A percentile compares a stretch with the other conserved stretches of the same genome.
These are phyloP conservation scores for Trypanosoma avium DNA, from an alignment of 208 protist species.

Conservation along the genomic window DNA sequence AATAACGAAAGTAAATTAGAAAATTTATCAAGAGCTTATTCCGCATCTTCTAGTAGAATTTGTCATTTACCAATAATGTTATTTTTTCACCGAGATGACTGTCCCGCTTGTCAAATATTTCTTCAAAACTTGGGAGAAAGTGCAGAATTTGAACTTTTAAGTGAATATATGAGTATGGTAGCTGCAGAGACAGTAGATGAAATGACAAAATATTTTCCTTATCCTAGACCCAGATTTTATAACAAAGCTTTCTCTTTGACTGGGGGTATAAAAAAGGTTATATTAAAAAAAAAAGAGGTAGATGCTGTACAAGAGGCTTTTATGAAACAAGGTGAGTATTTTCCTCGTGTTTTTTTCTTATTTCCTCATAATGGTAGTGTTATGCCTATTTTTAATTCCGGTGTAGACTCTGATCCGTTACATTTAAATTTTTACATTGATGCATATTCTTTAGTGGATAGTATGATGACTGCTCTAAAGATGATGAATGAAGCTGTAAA, in stretches of 20 bases:
- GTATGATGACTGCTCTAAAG: conserved; percentile 44
- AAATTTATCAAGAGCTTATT: conserved; percentile 7
- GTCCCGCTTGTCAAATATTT: conserved; percentile 13
- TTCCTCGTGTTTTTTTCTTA: conserved; percentile 59
- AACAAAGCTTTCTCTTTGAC: not conserved
- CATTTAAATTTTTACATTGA: conserved; percentile 54
- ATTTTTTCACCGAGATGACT: conserved; percentile 21
- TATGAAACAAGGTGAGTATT: conserved; percentile 52
- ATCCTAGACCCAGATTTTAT: conserved; percentile 17
- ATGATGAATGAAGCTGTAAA: conserved; percentile 46
- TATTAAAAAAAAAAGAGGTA: not conserved
- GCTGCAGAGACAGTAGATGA: conserved; percentile 27
- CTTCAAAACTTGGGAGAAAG: conserved; percentile 13
- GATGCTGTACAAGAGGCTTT: conserved; percentile 30
- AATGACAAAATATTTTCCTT: conserved; percentile 5
- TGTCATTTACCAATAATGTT: conserved; percentile 27
- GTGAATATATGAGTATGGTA: conserved; percentile 53
- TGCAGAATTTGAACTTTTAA: conserved; percentile 51
- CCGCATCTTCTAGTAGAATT: conserved; percentile 2
- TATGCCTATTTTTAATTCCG: conserved; percentile 64
- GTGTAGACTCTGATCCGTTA: conserved; percentile 16
- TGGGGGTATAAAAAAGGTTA: not conserved
- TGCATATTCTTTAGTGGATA: conserved; percentile 33
- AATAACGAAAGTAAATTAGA: not conserved
- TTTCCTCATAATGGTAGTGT: conserved; percentile 78